phyloP scores from a whole-genome alignment of 208 protist species.

The Leishmania turanica region DNA sequence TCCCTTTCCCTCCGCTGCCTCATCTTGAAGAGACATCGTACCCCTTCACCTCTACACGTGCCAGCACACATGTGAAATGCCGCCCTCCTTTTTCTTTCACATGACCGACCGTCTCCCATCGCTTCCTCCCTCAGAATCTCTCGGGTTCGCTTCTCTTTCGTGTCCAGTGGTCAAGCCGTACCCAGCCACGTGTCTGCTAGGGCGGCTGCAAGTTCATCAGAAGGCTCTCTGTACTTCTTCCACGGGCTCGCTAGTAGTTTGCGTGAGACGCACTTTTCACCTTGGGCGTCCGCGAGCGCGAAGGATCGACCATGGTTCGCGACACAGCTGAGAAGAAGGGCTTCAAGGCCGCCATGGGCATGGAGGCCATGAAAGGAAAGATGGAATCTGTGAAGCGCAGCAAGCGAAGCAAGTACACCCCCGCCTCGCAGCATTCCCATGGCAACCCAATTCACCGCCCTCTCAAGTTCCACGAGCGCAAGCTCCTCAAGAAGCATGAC shows the following conservation, averaged over 20 bases:
- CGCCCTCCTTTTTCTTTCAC: background rate
- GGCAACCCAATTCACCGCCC: constrained; percentile 85
- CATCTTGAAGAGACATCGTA: background rate
- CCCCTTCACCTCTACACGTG: background rate
- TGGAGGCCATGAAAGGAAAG: constrained; percentile 54
- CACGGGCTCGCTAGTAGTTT: background rate
- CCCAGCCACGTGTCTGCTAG: background rate
- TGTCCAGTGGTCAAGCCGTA: background rate
- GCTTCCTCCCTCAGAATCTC: background rate
- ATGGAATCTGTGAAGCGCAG: constrained; percentile 64
- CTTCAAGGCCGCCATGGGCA: constrained; percentile 54
- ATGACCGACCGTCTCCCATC: background rate
- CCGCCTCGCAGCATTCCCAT: constrained; percentile 68
- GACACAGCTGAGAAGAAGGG: constrained; percentile 66
- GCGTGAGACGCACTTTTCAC: background rate
- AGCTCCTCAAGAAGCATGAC: constrained; percentile 91
- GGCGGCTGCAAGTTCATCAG: background rate
- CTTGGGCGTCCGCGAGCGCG: background rate
- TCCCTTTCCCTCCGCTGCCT: background rate
- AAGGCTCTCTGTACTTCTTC: background rate
- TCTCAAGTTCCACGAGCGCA: constrained; percentile 91
- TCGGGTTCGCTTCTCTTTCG: background rate
- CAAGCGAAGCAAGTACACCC: constrained; percentile 85
- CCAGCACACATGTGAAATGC: background rate
- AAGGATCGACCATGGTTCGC: constrained; percentile 39